Conservation (phyloP, 1,284 basidiomycete genomes). For the Fistulina hepatica region DNA sequence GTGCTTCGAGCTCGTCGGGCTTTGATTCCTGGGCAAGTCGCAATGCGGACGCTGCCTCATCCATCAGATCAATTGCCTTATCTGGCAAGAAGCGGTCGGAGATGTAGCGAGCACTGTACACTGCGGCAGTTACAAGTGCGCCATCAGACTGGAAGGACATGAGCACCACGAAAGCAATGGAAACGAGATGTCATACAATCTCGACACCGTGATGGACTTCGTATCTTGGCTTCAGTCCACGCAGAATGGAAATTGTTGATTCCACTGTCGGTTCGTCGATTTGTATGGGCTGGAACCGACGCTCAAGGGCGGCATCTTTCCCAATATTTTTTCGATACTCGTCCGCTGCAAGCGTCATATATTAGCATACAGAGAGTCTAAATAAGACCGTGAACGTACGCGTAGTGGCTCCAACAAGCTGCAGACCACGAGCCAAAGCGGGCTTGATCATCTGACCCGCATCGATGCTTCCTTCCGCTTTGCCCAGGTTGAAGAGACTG, state of each 20-base stretch:
- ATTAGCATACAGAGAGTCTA: neutral
- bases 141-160: neutral
- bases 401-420: conserved; percentile 83
- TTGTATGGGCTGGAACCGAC: conserved; percentile 81
- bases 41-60: conserved; percentile 83
- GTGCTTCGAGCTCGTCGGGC: conserved; percentile 74
- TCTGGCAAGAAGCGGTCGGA: conserved; percentile 83
- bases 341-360: conserved; percentile 39
- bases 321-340: conserved; percentile 89
- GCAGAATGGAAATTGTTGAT: conserved; percentile 80
- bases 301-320: conserved; percentile 85
- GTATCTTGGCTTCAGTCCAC: conserved; percentile 76
- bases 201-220: conserved; percentile 90
- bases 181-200: conserved; percentile 77
- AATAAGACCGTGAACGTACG: conserved; percentile 33
- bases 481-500: conserved; percentile 77
- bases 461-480: conserved; percentile 86
- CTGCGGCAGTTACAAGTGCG: conserved; percentile 42
- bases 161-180: conserved; percentile 54
- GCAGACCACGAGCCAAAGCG: conserved; percentile 74
- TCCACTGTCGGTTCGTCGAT: conserved; percentile 85
- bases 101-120: conserved; percentile 76
- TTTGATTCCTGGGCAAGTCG: conserved; percentile 87
- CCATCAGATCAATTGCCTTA: conserved; percentile 84
- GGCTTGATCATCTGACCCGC: conserved; percentile 90